Evolutionary conservation across 768 basidiomycete genomes (phyloP).

Genomic region (Mycena filopes): DNA sequence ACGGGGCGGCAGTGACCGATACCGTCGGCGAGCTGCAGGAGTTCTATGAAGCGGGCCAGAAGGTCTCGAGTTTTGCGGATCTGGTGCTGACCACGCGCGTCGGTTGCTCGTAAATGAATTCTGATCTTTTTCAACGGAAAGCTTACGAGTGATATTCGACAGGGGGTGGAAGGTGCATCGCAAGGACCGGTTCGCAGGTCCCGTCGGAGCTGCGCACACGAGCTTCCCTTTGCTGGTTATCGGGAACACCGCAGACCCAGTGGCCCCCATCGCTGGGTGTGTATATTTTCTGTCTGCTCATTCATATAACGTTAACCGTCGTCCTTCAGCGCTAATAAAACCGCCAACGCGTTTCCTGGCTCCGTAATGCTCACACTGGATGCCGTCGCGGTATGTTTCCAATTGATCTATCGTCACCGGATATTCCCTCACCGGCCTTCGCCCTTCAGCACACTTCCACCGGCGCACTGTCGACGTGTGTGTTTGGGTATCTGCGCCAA

Average conservation of each 20-base stretch:
- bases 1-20: neutral
- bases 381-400: neutral
- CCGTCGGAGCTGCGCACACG: conserved; percentile 40
- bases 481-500: neutral
- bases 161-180: conserved; percentile 23
- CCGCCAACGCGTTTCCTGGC: conserved; percentile 1
- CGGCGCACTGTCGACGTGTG: conserved; percentile 2
- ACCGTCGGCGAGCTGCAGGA: neutral
- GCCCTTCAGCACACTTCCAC: conserved; percentile 6
- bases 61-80: conserved; percentile 20
- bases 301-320: neutral
- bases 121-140: no score
- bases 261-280: conserved; percentile 22
- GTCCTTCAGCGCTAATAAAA: neutral
- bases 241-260: conserved; percentile 36
- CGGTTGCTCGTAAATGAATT: conserved; percentile 14
- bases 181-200: conserved; percentile 37
- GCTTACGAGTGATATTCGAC: neutral
- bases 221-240: conserved; percentile 46
- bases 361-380: conserved; percentile 8
- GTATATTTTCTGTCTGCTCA: conserved; percentile 3
- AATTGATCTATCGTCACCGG: neutral
- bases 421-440: neutral
- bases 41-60: conserved; percentile 6
- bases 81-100: conserved; percentile 9